Conservation (phyloP, 2,329 filamentous ascomycete genomes). For the Trichoderma breve region DNA sequence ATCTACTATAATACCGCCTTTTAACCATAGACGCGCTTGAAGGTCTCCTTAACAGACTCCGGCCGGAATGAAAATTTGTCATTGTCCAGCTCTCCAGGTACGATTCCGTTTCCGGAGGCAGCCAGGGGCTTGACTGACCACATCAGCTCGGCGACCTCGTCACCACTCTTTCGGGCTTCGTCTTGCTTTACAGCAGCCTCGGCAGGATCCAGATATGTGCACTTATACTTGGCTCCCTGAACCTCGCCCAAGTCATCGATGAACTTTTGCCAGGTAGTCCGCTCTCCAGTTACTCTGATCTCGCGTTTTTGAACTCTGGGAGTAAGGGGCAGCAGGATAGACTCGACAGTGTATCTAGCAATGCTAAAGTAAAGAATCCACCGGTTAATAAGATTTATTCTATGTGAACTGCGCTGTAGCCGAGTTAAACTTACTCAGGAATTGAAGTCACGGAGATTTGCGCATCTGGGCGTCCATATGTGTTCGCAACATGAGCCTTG, state of each 20-base stretch:
- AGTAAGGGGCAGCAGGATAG: background rate
- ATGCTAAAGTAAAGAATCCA: background rate
- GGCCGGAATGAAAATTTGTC: slow-evolving; percentile 2
- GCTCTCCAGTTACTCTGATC: background rate
- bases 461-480: background rate
- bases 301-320: background rate
- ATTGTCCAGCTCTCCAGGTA: slow-evolving; percentile 6
- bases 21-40: background rate
- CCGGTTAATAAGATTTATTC: background rate
- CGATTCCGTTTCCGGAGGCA: background rate
- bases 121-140: slow-evolving; percentile 7
- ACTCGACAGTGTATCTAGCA: background rate
- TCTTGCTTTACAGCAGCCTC: background rate
- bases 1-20: background rate
- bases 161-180: background rate
- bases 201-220: background rate
- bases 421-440: background rate
- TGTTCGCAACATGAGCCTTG: background rate
- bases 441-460: background rate
- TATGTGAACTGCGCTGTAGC: fast-evolving
- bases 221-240: background rate
- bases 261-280: background rate
- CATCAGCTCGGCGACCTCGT: background rate
- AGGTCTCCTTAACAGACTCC: background rate
- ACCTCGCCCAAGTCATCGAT: background rate